Evolutionary conservation across 164 flowering plant genomes (phyloP), one percentile per base, ranked within the genome.

Genomic region (Chimonanthus salicifolius): DNA sequence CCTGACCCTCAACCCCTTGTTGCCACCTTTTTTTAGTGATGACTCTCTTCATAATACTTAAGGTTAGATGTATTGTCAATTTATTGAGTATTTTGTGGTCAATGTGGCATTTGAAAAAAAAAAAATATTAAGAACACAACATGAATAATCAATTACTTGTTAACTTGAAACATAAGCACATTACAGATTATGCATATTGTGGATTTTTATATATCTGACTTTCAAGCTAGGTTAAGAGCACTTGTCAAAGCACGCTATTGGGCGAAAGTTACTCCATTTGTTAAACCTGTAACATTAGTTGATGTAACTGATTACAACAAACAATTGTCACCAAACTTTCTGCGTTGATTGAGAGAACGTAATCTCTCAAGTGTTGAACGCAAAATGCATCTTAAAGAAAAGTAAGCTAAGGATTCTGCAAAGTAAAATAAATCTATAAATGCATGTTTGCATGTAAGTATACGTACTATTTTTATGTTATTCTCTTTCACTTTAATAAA

Each of bases 121-220:
- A 0, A 20, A 0, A 20, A 20, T 20, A 20, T 20, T 20, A 20
- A 20, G 21, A 20, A 20, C 21, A 20, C 21, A 20, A 20, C 21
- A 20, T 20, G 21, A 20, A 20, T 20, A 20, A 20, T 20, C 0
- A 20, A 20, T 20, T 20, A 20, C 21, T 20, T 20, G 21, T 20
- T 20, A 20, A 20, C 21, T 20, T 20, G 21, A 20, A 20, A 20
- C 21, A 20, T 20, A 20, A 20, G 21, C 21, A 20, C 21, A 20
- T 20, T 20, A 20, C 21, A 20, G 21, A 20, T 20, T 20, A 20
- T 20, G 84, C 80, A 89, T 71, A 92, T 90, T 71, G 89, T 92
- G 58, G 98, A 96, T 79, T 96, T 96, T 71, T 96, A 96, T 82
- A 82, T 96, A 77, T 96, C 99, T 67, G 99, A 96, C 84, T 89